Evolutionary conservation across 371 early-diverging fungal species (phyloP).

Genomic region (Haplosporangium sp.): DNA sequence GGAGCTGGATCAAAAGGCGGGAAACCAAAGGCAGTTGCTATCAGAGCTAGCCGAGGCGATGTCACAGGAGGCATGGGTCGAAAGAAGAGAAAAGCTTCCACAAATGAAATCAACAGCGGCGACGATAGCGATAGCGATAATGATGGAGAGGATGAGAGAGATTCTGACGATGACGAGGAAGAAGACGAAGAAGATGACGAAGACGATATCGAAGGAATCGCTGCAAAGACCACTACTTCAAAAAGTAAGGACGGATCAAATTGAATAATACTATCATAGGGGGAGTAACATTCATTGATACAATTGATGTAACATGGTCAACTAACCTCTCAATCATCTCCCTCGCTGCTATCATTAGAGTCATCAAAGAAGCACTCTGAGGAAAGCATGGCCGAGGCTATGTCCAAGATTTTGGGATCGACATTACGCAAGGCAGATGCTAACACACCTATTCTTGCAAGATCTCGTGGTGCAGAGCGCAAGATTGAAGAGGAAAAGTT

Average conservation of each 20-base stretch:
- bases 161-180: slow-evolving; percentile 36
- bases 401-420: slow-evolving; percentile 76
- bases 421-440: slow-evolving; percentile 63
- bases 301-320: not conserved
- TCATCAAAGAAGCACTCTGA: slow-evolving; percentile 61
- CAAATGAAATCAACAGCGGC: slow-evolving; percentile 25
- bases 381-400: slow-evolving; percentile 71
- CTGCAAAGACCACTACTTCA: slow-evolving; percentile 2
- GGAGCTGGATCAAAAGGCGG: slow-evolving; percentile 4
- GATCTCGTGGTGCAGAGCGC: slow-evolving; percentile 77
- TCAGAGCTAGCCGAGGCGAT: slow-evolving; percentile 48
- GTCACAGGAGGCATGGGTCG: slow-evolving; percentile 50
- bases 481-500: slow-evolving; percentile 83
- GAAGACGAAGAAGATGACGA: slow-evolving; percentile 35
- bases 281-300: not conserved
- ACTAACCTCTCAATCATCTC: not conserved
- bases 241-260: slow-evolving; percentile 28
- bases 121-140: slow-evolving; percentile 42
- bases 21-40: slow-evolving; percentile 23
- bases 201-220: slow-evolving; percentile 36
- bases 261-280: not conserved
- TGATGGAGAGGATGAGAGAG: slow-evolving; percentile 34
- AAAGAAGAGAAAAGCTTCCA: slow-evolving; percentile 39
- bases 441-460: slow-evolving; percentile 80
- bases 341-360: slow-evolving; percentile 19